A percentile compares a stretch with the other conserved stretches of the same genome.
Evolutionary conservation across 768 basidiomycete species (phyloP).

Genomic region (Rhizopogon vesiculosus): DNA sequence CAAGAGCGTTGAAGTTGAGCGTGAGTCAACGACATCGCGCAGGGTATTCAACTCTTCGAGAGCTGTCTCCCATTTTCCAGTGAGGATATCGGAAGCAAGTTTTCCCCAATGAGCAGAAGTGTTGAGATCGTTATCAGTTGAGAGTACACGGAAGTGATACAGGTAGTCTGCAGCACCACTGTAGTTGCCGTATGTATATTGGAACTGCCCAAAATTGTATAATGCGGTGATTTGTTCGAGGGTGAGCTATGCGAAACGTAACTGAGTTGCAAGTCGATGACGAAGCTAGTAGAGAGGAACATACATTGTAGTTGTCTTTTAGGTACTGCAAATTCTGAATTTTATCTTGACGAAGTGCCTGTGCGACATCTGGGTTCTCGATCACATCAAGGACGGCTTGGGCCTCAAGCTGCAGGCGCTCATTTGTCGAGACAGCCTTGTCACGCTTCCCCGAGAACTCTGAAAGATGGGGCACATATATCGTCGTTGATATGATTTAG

Average conservation of each 20-base stretch:
- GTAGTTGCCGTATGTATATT: slow-evolving; percentile 98
- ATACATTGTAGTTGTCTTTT: slow-evolving; percentile 86
- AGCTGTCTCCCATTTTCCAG: slow-evolving; percentile 93
- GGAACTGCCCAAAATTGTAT: slow-evolving; percentile 98
- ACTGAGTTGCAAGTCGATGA: slow-evolving; percentile 4
- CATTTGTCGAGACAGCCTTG: slow-evolving; percentile 78
- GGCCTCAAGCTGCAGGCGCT: slow-evolving; percentile 83
- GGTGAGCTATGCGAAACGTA: slow-evolving; percentile 57
- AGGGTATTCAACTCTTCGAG: slow-evolving; percentile 93
- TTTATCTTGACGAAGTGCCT: slow-evolving; percentile 92
- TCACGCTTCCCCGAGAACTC: slow-evolving; percentile 84
- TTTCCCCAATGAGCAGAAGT: slow-evolving; percentile 99
- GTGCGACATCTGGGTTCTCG: slow-evolving; percentile 94
- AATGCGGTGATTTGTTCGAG: slow-evolving; percentile 93
- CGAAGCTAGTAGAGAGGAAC: slow-evolving; percentile 19
- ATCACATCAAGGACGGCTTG: slow-evolving; percentile 94
- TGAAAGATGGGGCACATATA: slow-evolving; percentile 23
- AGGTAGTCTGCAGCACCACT: slow-evolving; percentile 95
- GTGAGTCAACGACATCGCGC: slow-evolving; percentile 87
- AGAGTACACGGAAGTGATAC: slow-evolving; percentile 97
- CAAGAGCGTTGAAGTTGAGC: slow-evolving; percentile 49
- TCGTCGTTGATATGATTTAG: not conserved
- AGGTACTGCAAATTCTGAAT: slow-evolving; percentile 93
- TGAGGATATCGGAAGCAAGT: slow-evolving; percentile 93
- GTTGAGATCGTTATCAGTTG: slow-evolving; percentile 89